Conservation (phyloP, 2,329 filamentous ascomycete genomes). For the Graphium sp. region DNA sequence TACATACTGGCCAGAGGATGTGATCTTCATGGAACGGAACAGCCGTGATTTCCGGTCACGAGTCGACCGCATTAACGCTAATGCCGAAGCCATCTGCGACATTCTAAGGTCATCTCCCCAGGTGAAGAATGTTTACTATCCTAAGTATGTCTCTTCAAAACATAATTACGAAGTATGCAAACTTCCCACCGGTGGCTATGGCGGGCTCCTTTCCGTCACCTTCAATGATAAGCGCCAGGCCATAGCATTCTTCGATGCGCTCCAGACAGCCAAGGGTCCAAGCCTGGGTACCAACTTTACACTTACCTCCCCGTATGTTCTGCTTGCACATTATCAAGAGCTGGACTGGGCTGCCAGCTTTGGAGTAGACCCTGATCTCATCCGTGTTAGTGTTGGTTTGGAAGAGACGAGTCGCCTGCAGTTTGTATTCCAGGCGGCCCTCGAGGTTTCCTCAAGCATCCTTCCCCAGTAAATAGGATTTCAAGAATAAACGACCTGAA, state of each 20-base stretch:
- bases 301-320: conserved; percentile 74
- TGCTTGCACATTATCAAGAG: conserved; percentile 83
- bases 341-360: conserved; percentile 76
- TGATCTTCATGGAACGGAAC: conserved; percentile 89
- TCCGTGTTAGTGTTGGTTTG: conserved; percentile 78
- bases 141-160: conserved; percentile 56
- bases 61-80: conserved; percentile 70
- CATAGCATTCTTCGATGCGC: conserved; percentile 65
- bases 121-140: conserved; percentile 75
- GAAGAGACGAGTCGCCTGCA: conserved; percentile 58
- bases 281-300: conserved; percentile 97
- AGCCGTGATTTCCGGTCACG: conserved; percentile 78
- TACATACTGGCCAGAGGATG: conserved; percentile 87
- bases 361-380: conserved; percentile 64
- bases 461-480: too few species aligned
- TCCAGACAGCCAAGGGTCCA: conserved; percentile 84
- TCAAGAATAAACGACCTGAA: neutral
- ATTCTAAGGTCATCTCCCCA: conserved; percentile 41
- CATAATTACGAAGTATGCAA: conserved; percentile 65
- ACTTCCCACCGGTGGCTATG: conserved; percentile 64
- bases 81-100: conserved; percentile 69
- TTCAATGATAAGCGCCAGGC: conserved; percentile 58
- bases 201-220: conserved; percentile 71
- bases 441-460: conserved; percentile 32
- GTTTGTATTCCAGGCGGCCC: conserved; percentile 47